Conservation (phyloP, 192 early-diverging fungal genomes). For the Endogone sp. region DNA sequence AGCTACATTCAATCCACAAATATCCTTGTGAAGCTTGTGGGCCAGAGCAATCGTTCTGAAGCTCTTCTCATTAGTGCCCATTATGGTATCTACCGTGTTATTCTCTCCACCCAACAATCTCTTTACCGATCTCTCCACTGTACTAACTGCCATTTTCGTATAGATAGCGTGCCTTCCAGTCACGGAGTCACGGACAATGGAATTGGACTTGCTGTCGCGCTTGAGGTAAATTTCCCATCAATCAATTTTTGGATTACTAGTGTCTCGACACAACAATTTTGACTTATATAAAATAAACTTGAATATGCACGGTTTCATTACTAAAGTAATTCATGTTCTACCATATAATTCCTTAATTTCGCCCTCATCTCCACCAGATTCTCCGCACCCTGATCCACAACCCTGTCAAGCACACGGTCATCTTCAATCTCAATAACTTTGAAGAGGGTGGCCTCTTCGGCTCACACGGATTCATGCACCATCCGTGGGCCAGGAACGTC, state of each 20-base stretch:
- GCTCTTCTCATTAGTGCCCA: slow-evolving; percentile 66
- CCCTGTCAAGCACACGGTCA: slow-evolving; percentile 56
- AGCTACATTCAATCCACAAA: slow-evolving; percentile 45
- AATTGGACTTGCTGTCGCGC: slow-evolving; percentile 55
- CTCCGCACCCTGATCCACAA: slow-evolving; percentile 53
- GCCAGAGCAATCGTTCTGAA: slow-evolving; percentile 33
- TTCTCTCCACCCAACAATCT: background rate
- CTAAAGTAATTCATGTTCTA: background rate
- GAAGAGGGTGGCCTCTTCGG: slow-evolving; percentile 67
- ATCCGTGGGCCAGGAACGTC: slow-evolving; percentile 59
- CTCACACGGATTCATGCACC: slow-evolving; percentile 56
- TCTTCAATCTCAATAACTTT: slow-evolving; percentile 72
- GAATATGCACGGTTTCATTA: background rate
- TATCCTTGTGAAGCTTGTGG: slow-evolving; percentile 57
- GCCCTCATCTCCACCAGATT: slow-evolving; percentile 18
- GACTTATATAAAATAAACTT: too few species aligned
- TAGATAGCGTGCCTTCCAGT: slow-evolving; percentile 64
- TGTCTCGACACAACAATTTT: background rate
- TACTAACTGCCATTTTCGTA: background rate
- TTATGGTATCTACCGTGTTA: slow-evolving; percentile 39
- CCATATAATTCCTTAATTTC: background rate
- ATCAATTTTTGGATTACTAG: background rate
- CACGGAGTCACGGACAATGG: slow-evolving; percentile 71
- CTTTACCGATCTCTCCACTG: background rate
- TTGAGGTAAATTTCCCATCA: slow-evolving; percentile 37